Base-by-base conservation (phyloP, 495 filamentous ascomycete genomes). In the Penicillium coffeae region DNA sequence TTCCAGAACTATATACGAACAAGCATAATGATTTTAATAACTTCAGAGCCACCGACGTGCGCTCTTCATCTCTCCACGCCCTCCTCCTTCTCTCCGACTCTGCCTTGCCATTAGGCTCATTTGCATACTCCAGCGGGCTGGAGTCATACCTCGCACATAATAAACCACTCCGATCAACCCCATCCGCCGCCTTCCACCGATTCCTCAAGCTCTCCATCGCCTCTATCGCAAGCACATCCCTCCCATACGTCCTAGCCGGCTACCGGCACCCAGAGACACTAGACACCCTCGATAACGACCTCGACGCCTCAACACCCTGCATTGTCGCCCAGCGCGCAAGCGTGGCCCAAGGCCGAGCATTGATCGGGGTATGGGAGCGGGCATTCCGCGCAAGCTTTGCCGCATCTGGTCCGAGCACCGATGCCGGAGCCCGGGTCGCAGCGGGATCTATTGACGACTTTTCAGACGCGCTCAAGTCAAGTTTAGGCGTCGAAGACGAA, bases 31-130 rank as follows among this genome's bases (percentile, higher is more conserved):
- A 10, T 10, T 30, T 5, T 48, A 54, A 49, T 42, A 52, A 54
- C 45, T 52, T 54, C 36, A 43, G 36, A 22, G 14, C 56, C 25
- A 21, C 44, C 18, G 18, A 42, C 18, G 43, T 52, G 49, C 49
- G 43, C 25, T 19, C 43, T 21, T 50, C 58, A n/a, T 59, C 60
- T 3, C 58, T 63, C 21, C 93, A 96, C 69, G 81, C 88, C 47
- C 85, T 96, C 51, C 84, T 97, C 42, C 81, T 96, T 10, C 86
- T 99, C 56, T 86, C 93, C 27, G 93, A 99, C 76, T 95, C 93
- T 7, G 93, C 93, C 32, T 84, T 99, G 7, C 93, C 93, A 7
- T 75, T 99, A 0, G 94, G 94, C 58, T 94, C 90, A 34, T 99
- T 99, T 71, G 93, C 93, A 51, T 99, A 95, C 79, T 91, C 86